Conservation (phyloP, 768 basidiomycete species). For the Russula abietina region DNA sequence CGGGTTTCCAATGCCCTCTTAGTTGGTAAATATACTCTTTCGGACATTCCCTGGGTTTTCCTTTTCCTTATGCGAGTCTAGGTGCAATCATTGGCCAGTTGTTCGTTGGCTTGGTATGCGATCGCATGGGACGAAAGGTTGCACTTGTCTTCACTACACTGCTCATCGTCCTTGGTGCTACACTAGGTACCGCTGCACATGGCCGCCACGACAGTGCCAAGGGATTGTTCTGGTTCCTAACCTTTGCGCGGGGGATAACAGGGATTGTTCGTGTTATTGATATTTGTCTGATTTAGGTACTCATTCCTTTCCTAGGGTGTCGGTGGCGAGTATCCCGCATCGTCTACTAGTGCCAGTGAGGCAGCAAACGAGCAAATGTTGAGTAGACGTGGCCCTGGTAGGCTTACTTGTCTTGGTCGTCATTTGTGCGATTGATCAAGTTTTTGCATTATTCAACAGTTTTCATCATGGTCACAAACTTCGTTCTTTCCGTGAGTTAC, state of each 20-base stretch:
- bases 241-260: constrained; percentile 63
- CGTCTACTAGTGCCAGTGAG: constrained; percentile 62
- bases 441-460: constrained; percentile 33
- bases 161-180: constrained; percentile 64
- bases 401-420: constrained; percentile 8
- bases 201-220: constrained; percentile 48
- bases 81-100: constrained; percentile 60
- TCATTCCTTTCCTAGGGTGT: constrained; percentile 44
- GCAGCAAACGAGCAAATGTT: constrained; percentile 66
- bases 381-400: constrained; percentile 54
- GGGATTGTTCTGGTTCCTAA: constrained; percentile 72
- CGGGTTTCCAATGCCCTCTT: constrained; percentile 65
- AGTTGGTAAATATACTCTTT: constrained; percentile 43
- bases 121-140: constrained; percentile 68
- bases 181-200: constrained; percentile 60
- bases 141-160: constrained; percentile 64
- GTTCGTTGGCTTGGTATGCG: constrained; percentile 62
- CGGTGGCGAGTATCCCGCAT: constrained; percentile 74
- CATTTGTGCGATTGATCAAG: not conserved
- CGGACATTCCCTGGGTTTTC: constrained; percentile 10
- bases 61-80: constrained; percentile 28
- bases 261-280: constrained; percentile 45
- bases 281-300: not conserved
- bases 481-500: constrained; percentile 51
- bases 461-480: constrained; percentile 73